These are phyloP conservation scores for Spatholobus suberectus DNA, from an alignment of 306 rosid genomes.

Conservation along the genomic window DNA sequence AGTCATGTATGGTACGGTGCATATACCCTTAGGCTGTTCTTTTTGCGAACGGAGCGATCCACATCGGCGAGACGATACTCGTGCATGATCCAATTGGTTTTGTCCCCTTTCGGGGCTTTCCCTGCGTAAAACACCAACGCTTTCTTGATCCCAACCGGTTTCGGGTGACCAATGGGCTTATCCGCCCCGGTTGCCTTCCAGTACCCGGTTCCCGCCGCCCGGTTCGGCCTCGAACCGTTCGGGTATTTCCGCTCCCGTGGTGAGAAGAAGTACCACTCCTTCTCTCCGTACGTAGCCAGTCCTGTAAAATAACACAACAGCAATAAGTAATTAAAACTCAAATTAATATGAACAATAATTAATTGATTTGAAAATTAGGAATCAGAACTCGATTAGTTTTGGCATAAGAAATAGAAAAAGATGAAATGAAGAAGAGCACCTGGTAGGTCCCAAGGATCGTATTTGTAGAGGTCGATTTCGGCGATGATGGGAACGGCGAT, in stretches of 20 bases:
- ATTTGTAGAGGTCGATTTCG: slow-evolving; percentile 89
- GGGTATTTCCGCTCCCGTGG: slow-evolving; percentile 93
- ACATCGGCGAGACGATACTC: slow-evolving; percentile 96
- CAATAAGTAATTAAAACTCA: too few species aligned
- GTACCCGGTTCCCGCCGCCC: slow-evolving; percentile 94
- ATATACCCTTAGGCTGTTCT: slow-evolving; percentile 89
- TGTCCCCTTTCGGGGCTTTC: slow-evolving; percentile 92
- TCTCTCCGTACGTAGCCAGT: slow-evolving; percentile 78
- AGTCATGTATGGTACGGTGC: neutral
- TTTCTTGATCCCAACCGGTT: slow-evolving; percentile 90
- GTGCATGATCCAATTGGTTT: slow-evolving; percentile 99
- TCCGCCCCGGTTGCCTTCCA: slow-evolving; percentile 99
- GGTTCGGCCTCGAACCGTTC: slow-evolving; percentile 94
- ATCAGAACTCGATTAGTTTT: too few species aligned
- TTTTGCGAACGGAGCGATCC: slow-evolving; percentile 86
- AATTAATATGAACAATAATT: neutral
- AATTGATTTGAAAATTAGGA: neutral
- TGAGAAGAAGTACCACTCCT: slow-evolving; percentile 95
- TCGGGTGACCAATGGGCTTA: slow-evolving; percentile 87
- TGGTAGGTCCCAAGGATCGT: slow-evolving; percentile 91
- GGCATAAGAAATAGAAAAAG: too few species aligned
- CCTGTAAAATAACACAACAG: slow-evolving; percentile 44
- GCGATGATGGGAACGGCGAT: slow-evolving; percentile 86
- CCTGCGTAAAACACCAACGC: slow-evolving; percentile 94
- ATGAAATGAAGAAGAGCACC: slow-evolving; percentile 50